Base-by-base conservation (phyloP, 2,329 filamentous ascomycete species). In the Dothistroma septosporum region DNA sequence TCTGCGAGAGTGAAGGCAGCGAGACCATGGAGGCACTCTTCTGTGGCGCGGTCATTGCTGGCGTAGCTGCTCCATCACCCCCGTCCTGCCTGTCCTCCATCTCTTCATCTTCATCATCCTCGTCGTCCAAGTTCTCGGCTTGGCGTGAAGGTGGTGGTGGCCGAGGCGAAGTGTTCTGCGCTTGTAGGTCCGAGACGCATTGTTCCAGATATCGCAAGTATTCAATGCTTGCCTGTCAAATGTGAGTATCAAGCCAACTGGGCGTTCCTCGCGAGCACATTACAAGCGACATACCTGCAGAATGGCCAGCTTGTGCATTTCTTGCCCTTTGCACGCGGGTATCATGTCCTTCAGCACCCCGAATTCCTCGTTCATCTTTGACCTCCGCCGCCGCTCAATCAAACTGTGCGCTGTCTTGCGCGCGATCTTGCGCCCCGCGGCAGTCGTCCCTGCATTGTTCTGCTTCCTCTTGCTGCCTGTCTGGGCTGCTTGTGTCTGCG, bases 321-420 rank as follows among this genome's bases (percentile, higher is more conserved):
- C 93, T 67, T 87, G 85, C 7, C 92, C 92, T n/a, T 85, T 86
- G 75, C 94, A 97, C 1, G 94, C 93, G 0, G 94, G 94, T 60
- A 97, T 95, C 90, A 99, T 92, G 69, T 88, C 85, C 77, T 97
- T 97, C 66, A 97, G 78, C 16, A 95, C 89, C 1, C 87, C 89
- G 78, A 97, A 97, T 77, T 97, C 94, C 74, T 97, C 93, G 69
- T 99, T 97, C 93, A 97, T 99, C 80, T 97, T 99, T 12, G 91
- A 96, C 64, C 94, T 83, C 69, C 94, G 81, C 60, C 93, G 81
- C 50, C 94, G 83, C 78, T 99, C 94, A 68, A 97, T 99, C 66
- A 97, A 78, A 71, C 92, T 97, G 73, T 99, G 94, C 11, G 94
- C 94, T 1, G 93, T 97, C 78, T 97, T 97, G 66, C 94, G 85